phyloP scores from a whole-genome alignment of 2,329 filamentous ascomycete genomes.

The Gyromitra esculenta region DNA sequence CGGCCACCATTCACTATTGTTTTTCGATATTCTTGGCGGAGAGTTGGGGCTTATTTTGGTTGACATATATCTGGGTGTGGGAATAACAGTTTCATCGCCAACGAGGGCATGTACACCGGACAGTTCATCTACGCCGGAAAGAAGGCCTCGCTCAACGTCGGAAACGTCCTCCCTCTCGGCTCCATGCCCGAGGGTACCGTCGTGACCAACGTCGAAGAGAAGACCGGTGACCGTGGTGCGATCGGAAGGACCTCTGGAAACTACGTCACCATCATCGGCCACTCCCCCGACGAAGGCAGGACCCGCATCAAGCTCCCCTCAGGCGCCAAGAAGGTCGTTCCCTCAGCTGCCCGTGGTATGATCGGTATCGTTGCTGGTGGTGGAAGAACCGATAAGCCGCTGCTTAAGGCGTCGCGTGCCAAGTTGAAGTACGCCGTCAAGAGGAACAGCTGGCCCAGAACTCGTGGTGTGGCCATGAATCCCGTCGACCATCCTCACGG shows the following conservation, averaged over 20 bases:
- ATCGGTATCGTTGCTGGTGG: conserved; percentile 99
- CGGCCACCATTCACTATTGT: conserved; percentile 24
- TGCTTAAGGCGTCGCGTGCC: conserved; percentile 98
- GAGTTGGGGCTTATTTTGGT: conserved; percentile 9
- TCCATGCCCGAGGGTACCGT: conserved; percentile 99
- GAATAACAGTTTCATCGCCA: conserved; percentile 81
- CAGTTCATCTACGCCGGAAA: conserved; percentile 99
- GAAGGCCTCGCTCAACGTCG: conserved; percentile 95
- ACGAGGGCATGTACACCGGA: conserved; percentile 99
- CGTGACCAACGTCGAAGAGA: conserved; percentile 99
- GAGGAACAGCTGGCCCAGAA: conserved; percentile 99
- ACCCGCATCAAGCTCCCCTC: conserved; percentile 97
- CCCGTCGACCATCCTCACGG: conserved; percentile 98
- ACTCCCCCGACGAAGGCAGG: conserved; percentile 99
- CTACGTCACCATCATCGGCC: conserved; percentile 97
- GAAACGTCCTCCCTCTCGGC: conserved; percentile 94
- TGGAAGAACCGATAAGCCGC: conserved; percentile 99
- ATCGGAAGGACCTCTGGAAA: conserved; percentile 98
- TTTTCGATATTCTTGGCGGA: conserved; percentile 31
- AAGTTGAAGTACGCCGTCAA: conserved; percentile 99
- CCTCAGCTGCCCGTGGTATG: conserved; percentile 93
- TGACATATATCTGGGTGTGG: conserved; percentile 42
- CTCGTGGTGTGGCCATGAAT: conserved; percentile 99
- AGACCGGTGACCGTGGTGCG: conserved; percentile 94
- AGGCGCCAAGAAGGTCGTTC: conserved; percentile 98